These are phyloP conservation scores for Teratosphaeria pseudoeucalypti DNA, from an alignment of 2,329 filamentous ascomycete genomes.

Conservation along the genomic window DNA sequence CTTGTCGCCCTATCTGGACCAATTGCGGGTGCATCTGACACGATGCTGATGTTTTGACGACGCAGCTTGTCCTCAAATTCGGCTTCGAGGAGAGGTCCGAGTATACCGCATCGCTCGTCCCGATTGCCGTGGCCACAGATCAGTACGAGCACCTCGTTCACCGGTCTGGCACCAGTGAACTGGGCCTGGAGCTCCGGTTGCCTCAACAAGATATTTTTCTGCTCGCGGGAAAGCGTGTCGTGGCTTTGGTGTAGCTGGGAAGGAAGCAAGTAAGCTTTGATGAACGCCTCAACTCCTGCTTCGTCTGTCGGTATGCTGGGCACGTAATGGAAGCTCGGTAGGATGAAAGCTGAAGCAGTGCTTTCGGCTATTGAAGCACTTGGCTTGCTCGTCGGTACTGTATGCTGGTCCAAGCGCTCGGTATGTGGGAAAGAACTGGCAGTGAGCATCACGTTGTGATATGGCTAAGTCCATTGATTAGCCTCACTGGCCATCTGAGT, in stretches of 20 bases:
- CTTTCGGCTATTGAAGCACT: not conserved
- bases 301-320: slow-evolving; percentile 56
- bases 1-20: slow-evolving; percentile 24
- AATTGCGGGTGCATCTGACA: slow-evolving; percentile 33
- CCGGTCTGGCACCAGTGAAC: slow-evolving; percentile 49
- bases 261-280: slow-evolving; percentile 58
- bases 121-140: slow-evolving; percentile 81
- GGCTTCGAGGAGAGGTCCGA: slow-evolving; percentile 60
- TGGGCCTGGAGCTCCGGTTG: slow-evolving; percentile 36
- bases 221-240: slow-evolving; percentile 42
- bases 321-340: slow-evolving; percentile 76
- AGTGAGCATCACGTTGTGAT: slow-evolving; percentile 67
- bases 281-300: slow-evolving; percentile 44
- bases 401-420: not conserved
- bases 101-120: slow-evolving; percentile 70
- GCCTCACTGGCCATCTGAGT: slow-evolving; percentile 1
- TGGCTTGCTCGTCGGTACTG: not conserved
- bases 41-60: slow-evolving; percentile 38
- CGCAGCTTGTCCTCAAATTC: slow-evolving; percentile 58
- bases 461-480: slow-evolving; percentile 50
- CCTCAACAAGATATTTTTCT: slow-evolving; percentile 37
- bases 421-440: slow-evolving; percentile 63
- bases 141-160: slow-evolving; percentile 62
- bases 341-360: slow-evolving; percentile 57
- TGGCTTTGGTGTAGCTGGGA: slow-evolving; percentile 52